Conservation (phyloP, 192 early-diverging fungal genomes). For the Backusella circina region DNA sequence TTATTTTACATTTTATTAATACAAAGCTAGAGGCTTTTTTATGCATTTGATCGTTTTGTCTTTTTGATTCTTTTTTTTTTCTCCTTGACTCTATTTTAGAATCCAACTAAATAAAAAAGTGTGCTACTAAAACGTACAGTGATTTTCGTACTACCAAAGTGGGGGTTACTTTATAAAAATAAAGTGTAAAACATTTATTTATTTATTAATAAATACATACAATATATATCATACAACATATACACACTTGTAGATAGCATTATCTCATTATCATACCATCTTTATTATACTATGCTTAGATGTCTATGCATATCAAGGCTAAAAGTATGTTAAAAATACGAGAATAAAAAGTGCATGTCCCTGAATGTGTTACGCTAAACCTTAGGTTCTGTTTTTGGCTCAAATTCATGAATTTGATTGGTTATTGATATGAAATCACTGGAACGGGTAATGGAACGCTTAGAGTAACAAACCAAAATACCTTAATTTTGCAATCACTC, state of each 20-base stretch:
- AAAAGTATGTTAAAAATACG: not conserved
- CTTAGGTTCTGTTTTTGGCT: slow-evolving; percentile 1
- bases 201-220: not conserved
- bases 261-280: not conserved
- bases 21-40: not conserved
- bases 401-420: not conserved
- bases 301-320: not conserved
- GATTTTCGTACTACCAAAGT: not conserved
- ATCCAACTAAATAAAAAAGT: not conserved
- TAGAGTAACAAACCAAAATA: not conserved
- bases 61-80: not conserved
- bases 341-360: not conserved
- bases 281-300: not conserved
- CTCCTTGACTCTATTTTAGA: slow-evolving; percentile 3
- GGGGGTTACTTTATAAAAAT: not conserved
- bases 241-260: not conserved
- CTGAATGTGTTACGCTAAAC: slow-evolving; percentile 6
- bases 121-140: not conserved
- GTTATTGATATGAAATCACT: slow-evolving; percentile 5
- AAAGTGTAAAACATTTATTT: not conserved
- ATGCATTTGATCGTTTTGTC: slow-evolving; percentile 1
- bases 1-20: not conserved
- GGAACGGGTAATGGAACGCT: not conserved
- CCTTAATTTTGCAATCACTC: not conserved
- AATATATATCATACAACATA: not conserved